Evolutionary conservation across 2,329 filamentous ascomycete species (phyloP), one percentile per base, ranked within the genome.

Genomic region (Ramularia collo-cygni): DNA sequence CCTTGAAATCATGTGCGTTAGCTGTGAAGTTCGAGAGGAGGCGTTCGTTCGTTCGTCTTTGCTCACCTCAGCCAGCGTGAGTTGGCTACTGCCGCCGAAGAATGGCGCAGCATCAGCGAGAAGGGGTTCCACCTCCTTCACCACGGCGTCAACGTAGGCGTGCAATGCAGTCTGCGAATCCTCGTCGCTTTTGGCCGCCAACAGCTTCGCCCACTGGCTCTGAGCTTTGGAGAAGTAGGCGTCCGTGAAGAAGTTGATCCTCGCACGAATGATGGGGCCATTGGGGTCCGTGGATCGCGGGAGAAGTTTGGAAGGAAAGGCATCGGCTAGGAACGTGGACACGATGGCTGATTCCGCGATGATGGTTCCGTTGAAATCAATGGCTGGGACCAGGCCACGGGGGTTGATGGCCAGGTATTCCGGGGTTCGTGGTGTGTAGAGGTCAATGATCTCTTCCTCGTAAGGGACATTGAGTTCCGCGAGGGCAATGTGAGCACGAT

Each of bases 61-160:
- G n/a, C n/a, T n/a, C n/a, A 85, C 84, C 75, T 92, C 86, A 8
- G 80, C 85, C 26, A 88, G 62, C 0, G 84, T 90, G 28, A 88
- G 57, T 56, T 63, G 60, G n/a, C 58, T 50, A 36, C 62, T 67
- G 0, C 68, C 68, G 1, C 64, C 65, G 42, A 71, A 71, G 52
- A 69, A 71, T 0, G 68, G 68, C 4, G 30, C 45, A 5, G 66
- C 65, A 36, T 67, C 62, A 8, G 59, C 56, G 17, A 93, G 65
- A 27, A 86, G 63, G 1, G 83, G 83, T 63, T 89, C 85, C 40
- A 92, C 65, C 54, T 90, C 83, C 64, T 82, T 85, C 38, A 70
- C 68, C 1, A 85, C 63, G 1, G 67, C 68, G 1, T 67, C 69
- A 3, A 82, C 65, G n/a, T 77, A 64, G 7, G 72, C 71, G 15